Evolutionary conservation across 176 grass and related monocot genomes (phyloP), one percentile per base, ranked within the genome.

Genomic region (Hyparrhenia diplandra): DNA sequence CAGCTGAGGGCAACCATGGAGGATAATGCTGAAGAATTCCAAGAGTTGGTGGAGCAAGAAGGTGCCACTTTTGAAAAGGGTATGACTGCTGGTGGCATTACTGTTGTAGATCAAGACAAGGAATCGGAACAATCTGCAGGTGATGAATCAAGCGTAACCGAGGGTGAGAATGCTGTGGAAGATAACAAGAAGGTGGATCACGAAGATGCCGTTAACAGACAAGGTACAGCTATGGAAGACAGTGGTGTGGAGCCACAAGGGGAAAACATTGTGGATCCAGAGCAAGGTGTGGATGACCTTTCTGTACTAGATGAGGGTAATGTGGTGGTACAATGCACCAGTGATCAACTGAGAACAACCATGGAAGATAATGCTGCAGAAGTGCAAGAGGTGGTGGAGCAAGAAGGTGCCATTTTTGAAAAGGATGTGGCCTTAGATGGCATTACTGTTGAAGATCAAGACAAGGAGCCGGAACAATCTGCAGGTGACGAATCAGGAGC

Each of bases 71-170:
- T 43, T 13, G 18, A 8, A 71, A 81, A 12, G 66, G 9, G 25
- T 40, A 2, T 20, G 27, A n/a, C 31, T 11, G 29, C 3, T 2
- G 49, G 57, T 71, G 51, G 27, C 37, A 70, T 30, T 31, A 28
- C 13, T 46, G 78, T 76, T 24, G 42, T 76, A 60, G 85, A 76
- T 69, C 60, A 82, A 73, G 52, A 74, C 42, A 66, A 57, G 16
- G 25, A 45, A 31, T 17, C 17, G 28, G 59, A n/a, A 11, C 45
- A 39, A 55, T 80, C 20, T n/a, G 20, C n/a, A 24, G 6, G 64
- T 40, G 77, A 25, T 9, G 30, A n/a, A 69, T 46, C 64, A 69
- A 39, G 5, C 0, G 45, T 32, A 68, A 25, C 17, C 4, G 52
- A 80, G 64, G 45, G 6, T 28, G 64, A 20, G 1, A 47, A 24